Conservation (phyloP, 2,329 filamentous ascomycete species). For the Aspergillus jensenii region DNA sequence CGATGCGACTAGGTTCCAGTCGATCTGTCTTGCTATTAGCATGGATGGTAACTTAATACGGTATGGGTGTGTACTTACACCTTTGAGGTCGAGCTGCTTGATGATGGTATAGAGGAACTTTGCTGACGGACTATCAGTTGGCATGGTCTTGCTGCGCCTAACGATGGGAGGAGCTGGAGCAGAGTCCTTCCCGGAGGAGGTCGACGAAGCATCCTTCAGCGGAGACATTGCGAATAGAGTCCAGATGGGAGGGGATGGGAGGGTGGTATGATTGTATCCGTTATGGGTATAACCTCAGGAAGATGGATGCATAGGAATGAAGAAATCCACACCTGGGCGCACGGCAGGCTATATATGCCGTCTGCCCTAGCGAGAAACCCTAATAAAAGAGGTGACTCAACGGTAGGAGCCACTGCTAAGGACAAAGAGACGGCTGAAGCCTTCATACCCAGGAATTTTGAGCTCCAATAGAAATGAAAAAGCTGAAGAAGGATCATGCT, state of each 20-base stretch:
- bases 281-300: not conserved
- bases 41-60: slow-evolving; percentile 4
- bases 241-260: no score
- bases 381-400: not conserved
- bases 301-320: slow-evolving; percentile 5
- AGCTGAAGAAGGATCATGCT: not conserved
- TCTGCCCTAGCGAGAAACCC: not conserved
- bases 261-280: not conserved
- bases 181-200: slow-evolving; percentile 20
- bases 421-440: not conserved
- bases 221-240: not conserved
- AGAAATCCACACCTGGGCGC: slow-evolving; percentile 15
- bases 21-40: slow-evolving; percentile 40
- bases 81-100: slow-evolving; percentile 55
- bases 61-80: slow-evolving; percentile 33
- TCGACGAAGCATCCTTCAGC: not conserved
- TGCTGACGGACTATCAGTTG: slow-evolving; percentile 50
- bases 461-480: not conserved
- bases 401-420: not conserved
- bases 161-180: slow-evolving; percentile 29
- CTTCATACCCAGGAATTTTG: not conserved
- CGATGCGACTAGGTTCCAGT: slow-evolving; percentile 54
- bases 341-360: slow-evolving; percentile 16
- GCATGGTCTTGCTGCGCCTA: slow-evolving; percentile 44
- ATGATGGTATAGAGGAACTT: slow-evolving; percentile 57